Percentiles rank a stretch among this genome's conserved stretches.
Conservation (phyloP, 306 rosid species). For the Cucumis cinereus region DNA sequence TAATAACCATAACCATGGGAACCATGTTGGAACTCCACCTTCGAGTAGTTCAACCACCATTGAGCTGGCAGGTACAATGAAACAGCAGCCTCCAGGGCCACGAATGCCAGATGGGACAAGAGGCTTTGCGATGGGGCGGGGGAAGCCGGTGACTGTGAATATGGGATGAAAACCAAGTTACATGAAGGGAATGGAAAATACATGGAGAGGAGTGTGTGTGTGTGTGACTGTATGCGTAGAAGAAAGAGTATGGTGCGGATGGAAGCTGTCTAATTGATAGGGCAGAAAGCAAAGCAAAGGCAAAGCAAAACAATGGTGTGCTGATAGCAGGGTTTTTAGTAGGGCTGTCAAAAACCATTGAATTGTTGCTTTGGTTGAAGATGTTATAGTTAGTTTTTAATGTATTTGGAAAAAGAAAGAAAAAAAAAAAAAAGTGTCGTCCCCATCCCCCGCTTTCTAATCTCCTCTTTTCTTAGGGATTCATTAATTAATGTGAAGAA, state of each 20-base stretch:
- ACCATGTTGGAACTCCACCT: slow-evolving; percentile 46
- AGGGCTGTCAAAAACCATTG: slow-evolving; percentile 7
- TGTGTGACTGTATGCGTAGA: neutral
- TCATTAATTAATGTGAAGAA: slow-evolving; percentile 6
- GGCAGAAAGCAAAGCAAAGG: neutral
- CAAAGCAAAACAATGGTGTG: neutral
- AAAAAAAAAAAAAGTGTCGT: neutral
- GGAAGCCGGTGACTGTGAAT: slow-evolving; percentile 61
- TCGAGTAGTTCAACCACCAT: slow-evolving; percentile 26
- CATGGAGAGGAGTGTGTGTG: neutral
- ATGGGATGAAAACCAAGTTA: slow-evolving; percentile 16
- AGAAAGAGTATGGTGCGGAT: neutral
- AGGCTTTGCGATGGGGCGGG: slow-evolving; percentile 94
- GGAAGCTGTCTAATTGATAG: neutral
- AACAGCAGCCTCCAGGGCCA: slow-evolving; percentile 92
- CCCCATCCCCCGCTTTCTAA: neutral
- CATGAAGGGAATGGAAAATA: neutral
- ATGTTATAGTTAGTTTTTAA: neutral
- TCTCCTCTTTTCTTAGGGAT: neutral
- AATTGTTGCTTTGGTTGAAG: neutral
- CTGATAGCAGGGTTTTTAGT: slow-evolving; percentile 15
- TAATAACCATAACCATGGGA: slow-evolving; percentile 36
- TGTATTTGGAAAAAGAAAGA: neutral
- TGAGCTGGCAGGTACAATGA: slow-evolving; percentile 39
- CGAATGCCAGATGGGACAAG: slow-evolving; percentile 98